These are phyloP conservation scores for Linnemannia elongata DNA, from an alignment of 192 early-diverging fungal species.

Conservation along the genomic window DNA sequence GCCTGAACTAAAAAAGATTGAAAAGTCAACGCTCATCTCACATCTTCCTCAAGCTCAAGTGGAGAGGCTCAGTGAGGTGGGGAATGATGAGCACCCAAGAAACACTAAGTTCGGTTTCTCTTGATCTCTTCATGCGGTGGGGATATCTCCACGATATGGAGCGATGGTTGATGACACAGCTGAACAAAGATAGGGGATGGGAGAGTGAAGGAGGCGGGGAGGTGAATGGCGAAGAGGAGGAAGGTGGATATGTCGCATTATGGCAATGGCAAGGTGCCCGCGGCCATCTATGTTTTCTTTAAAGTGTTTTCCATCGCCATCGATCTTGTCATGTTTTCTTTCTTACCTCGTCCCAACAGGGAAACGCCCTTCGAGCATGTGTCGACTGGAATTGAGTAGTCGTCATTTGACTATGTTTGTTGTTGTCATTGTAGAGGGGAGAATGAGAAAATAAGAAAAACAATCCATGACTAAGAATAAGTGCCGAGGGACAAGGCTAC, in stretches of 20 bases:
- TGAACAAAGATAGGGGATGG: not conserved
- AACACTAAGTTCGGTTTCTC: not conserved
- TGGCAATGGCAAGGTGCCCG: not conserved
- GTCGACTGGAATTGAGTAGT: conserved; percentile 97
- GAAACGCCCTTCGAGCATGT: conserved; percentile 90
- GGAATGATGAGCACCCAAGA: not conserved
- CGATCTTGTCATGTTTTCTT: not conserved
- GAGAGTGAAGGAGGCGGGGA: not conserved
- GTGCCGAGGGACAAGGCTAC: not conserved
- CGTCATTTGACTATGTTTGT: conserved; percentile 75
- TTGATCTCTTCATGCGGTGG: not conserved
- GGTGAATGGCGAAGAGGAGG: not conserved
- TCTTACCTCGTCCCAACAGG: conserved; percentile 91
- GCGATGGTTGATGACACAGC: not conserved
- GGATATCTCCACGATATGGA: not conserved
- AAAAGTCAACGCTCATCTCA: not conserved
- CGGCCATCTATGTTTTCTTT: not conserved
- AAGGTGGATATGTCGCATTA: not conserved
- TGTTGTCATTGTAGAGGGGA: not conserved
- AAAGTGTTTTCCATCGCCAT: not conserved
- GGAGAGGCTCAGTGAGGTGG: not conserved
- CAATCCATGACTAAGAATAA: not conserved
- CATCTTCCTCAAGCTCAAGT: not conserved
- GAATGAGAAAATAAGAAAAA: not conserved
- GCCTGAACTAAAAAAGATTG: not conserved